phyloP scores from a whole-genome alignment of 805 yeast species.

The Wickerhamiella parazyma region DNA sequence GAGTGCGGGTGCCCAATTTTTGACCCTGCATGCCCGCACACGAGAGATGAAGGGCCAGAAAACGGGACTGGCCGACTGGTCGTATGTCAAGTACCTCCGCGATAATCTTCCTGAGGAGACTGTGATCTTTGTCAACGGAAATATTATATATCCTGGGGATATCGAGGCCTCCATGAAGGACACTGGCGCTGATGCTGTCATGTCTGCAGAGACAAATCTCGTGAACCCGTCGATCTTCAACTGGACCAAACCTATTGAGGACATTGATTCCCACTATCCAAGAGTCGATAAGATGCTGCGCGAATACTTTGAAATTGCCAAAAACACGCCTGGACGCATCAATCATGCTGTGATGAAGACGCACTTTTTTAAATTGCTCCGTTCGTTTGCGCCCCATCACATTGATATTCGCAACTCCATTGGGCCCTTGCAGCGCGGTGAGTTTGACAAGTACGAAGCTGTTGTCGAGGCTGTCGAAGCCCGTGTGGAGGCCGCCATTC shows the following conservation, averaged over 20 bases:
- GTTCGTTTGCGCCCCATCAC: conserved; percentile 64
- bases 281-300: conserved; percentile 71
- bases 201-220: conserved; percentile 94
- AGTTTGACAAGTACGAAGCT: conserved; percentile 37
- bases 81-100: conserved; percentile 53
- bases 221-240: conserved; percentile 84
- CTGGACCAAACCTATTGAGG: conserved; percentile 18
- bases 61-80: conserved; percentile 95
- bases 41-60: conserved; percentile 96
- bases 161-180: conserved; percentile 50
- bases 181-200: conserved; percentile 74
- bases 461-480: conserved; percentile 56
- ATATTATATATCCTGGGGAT: conserved; percentile 81
- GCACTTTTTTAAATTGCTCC: conserved; percentile 75
- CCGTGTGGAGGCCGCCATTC: conserved; percentile 41
- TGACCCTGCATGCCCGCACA: conserved; percentile 90
- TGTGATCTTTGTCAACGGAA: conserved; percentile 90
- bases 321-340: conserved; percentile 47
- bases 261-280: conserved; percentile 53
- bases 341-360: conserved; percentile 78
- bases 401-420: conserved; percentile 65
- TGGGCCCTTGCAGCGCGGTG: conserved; percentile 38
- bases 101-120: conserved; percentile 71
- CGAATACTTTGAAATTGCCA: conserved; percentile 79
- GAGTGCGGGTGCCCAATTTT: conserved; percentile 87